phyloP scores from a whole-genome alignment of 495 filamentous ascomycete genomes.

The Daldinia caldariorum region DNA sequence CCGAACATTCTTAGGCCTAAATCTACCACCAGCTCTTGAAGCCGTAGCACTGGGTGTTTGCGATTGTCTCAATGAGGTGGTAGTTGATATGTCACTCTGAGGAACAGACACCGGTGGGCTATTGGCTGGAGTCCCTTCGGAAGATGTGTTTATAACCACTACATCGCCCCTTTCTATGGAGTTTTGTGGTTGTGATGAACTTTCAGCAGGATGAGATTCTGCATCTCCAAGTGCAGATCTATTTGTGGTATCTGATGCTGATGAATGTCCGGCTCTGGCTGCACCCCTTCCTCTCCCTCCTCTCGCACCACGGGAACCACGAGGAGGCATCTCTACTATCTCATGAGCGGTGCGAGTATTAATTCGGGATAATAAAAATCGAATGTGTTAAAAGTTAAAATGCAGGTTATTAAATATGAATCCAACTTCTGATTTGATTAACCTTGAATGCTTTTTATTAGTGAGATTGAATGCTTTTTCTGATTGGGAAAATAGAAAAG shows the following conservation, averaged over 20 bases:
- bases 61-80: constrained; percentile 26
- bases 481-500: constrained; percentile 36
- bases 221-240: constrained; percentile 25
- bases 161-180: constrained; percentile 17
- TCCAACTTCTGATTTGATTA: neutral
- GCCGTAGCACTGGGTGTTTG: constrained; percentile 31
- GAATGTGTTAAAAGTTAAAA: neutral
- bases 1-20: constrained; percentile 56
- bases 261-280: constrained; percentile 25
- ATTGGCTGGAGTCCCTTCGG: neutral
- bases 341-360: constrained; percentile 5
- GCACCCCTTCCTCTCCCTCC: constrained; percentile 35
- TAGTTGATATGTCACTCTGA: constrained; percentile 20
- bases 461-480: neutral
- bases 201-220: constrained; percentile 12
- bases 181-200: constrained; percentile 18
- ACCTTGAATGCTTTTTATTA: neutral
- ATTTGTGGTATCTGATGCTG: constrained; percentile 17
- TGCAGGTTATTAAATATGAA: constrained; percentile 1
- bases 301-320: constrained; percentile 30
- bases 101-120: constrained; percentile 8
- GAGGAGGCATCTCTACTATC: constrained; percentile 39
- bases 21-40: constrained; percentile 41
- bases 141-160: constrained; percentile 1
- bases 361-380: neutral